Evolutionary conservation across 495 filamentous ascomycete genomes (phyloP).

Genomic region (Hapsidospora chrysogenum): DNA sequence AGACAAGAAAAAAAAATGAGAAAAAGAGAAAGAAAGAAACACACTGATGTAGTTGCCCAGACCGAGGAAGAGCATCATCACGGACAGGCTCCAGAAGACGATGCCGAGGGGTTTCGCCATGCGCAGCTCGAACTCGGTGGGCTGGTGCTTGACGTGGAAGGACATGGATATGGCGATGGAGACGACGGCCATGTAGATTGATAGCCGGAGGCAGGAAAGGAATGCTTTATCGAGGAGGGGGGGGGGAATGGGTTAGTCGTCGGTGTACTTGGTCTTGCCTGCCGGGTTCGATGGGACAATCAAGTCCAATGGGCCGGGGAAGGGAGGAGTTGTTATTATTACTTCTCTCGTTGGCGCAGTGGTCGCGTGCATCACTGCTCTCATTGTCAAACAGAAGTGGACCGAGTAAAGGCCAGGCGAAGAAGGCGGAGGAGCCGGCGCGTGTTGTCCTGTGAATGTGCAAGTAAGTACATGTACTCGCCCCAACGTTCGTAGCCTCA

Average conservation of each 20-base stretch:
- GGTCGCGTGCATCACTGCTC: constrained; percentile 72
- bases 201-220: constrained; percentile 84
- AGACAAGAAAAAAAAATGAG: neutral
- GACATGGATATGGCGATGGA: constrained; percentile 79
- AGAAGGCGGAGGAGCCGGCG: constrained; percentile 35
- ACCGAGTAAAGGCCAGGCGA: constrained; percentile 51
- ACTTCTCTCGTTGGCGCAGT: constrained; percentile 68
- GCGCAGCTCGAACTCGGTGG: constrained; percentile 49
- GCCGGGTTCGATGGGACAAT: neutral
- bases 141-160: constrained; percentile 69
- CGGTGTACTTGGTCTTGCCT: neutral
- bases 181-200: constrained; percentile 82
- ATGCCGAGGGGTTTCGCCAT: constrained; percentile 74
- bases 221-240: too few relatives aligned
- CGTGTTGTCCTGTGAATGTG: neutral
- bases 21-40: too few relatives aligned
- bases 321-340: neutral
- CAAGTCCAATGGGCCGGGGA: neutral
- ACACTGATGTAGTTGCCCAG: constrained; percentile 67
- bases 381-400: constrained; percentile 80
- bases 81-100: constrained; percentile 70
- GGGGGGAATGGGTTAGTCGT: too few relatives aligned
- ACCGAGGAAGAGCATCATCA: constrained; percentile 59
- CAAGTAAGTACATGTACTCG: too few relatives aligned
- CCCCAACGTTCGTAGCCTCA: neutral